These are phyloP conservation scores for Cystobasidium tubakii DNA, from an alignment of 768 basidiomycete genomes.

Conservation along the genomic window DNA sequence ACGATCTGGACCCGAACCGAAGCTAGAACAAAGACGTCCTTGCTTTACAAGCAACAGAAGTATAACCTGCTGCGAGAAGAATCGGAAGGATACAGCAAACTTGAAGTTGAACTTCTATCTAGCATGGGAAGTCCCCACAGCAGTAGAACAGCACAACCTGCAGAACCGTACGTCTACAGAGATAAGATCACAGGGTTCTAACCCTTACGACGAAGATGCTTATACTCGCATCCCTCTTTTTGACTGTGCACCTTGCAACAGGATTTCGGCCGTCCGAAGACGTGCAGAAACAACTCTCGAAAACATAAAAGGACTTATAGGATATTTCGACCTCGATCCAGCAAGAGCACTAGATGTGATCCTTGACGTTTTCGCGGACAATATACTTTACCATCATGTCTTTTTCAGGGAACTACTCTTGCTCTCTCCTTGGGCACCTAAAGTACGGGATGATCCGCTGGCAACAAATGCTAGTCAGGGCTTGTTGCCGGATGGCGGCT, in stretches of 20 bases:
- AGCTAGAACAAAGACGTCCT: constrained; percentile 13
- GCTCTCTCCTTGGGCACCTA: constrained; percentile 66
- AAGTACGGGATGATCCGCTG: background rate
- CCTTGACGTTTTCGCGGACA: constrained; percentile 78
- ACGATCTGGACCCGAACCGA: constrained; percentile 17
- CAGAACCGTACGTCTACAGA: constrained; percentile 27
- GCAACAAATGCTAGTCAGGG: background rate
- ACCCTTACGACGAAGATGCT: no score
- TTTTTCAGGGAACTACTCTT: constrained; percentile 84
- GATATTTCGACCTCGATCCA: constrained; percentile 90
- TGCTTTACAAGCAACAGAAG: constrained; percentile 84
- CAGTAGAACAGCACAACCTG: constrained; percentile 53
- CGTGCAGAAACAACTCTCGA: constrained; percentile 66
- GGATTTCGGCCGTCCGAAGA: constrained; percentile 51
- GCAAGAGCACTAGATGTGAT: constrained; percentile 88
- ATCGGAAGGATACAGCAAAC: constrained; percentile 93
- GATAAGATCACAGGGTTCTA: background rate
- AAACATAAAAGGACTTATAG: constrained; percentile 77
- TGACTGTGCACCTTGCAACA: background rate
- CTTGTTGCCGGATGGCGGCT: constrained; percentile 44
- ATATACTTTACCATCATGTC: constrained; percentile 71
- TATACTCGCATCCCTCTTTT: background rate
- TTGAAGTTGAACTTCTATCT: constrained; percentile 74
- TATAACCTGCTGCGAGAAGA: constrained; percentile 96
- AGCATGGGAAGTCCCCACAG: constrained; percentile 71